Conservation (phyloP, 768 basidiomycete genomes). For the Pulveroboletus sp. region DNA sequence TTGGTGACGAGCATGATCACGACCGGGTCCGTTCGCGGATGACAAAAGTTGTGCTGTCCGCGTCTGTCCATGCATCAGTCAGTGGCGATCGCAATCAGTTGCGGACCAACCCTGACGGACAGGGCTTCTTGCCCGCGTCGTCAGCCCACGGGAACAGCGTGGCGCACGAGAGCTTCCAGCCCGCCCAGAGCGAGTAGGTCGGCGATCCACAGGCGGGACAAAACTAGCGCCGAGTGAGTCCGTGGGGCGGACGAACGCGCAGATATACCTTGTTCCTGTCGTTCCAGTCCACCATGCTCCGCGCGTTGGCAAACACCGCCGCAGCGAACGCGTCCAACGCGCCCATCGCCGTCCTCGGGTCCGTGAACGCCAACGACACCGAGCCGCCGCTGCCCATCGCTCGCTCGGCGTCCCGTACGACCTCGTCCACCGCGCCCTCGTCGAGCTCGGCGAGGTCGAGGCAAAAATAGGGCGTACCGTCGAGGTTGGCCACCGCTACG, state of each 20-base stretch:
- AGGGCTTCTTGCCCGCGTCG: slow-evolving; percentile 58
- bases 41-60: slow-evolving; percentile 83
- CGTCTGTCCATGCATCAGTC: slow-evolving; percentile 44
- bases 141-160: slow-evolving; percentile 73
- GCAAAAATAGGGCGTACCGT: slow-evolving; percentile 85
- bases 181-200: slow-evolving; percentile 86
- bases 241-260: neutral
- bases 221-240: slow-evolving; percentile 48
- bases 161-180: slow-evolving; percentile 89
- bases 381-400: too few species aligned
- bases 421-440: slow-evolving; percentile 39
- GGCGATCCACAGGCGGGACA: slow-evolving; percentile 84
- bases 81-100: slow-evolving; percentile 3
- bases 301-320: slow-evolving; percentile 70
- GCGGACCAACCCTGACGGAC: slow-evolving; percentile 62
- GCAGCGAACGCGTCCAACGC: slow-evolving; percentile 62
- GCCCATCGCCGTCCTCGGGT: slow-evolving; percentile 56
- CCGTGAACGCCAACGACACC: slow-evolving; percentile 54
- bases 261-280: slow-evolving; percentile 68
- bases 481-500: slow-evolving; percentile 50
- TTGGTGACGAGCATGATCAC: slow-evolving; percentile 89
- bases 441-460: slow-evolving; percentile 63
- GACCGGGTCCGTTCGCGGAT: slow-evolving; percentile 82
- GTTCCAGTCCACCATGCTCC: slow-evolving; percentile 93
- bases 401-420: slow-evolving; percentile 37